Conservation (phyloP, 1,284 basidiomycete genomes). For the Microbotryomycetes sp. region DNA sequence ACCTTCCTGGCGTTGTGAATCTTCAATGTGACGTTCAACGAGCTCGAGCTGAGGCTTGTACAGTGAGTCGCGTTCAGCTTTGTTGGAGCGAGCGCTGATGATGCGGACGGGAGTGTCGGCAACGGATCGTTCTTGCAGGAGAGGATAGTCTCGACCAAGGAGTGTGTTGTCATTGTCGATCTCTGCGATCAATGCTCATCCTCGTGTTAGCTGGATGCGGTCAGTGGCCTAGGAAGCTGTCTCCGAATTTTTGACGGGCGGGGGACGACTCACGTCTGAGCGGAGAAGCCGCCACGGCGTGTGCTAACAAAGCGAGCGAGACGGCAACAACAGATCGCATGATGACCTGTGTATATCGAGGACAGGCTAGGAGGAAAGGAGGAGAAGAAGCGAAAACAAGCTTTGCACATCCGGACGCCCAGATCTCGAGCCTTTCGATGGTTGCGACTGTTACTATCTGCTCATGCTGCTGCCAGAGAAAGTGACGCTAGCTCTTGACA, state of each 20-base stretch:
- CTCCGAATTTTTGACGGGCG: not conserved
- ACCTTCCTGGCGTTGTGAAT: not conserved
- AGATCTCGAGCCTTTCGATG: no score
- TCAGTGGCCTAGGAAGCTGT: no score
- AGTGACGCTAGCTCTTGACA: not conserved
- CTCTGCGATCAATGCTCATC: not conserved
- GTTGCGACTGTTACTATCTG: not conserved
- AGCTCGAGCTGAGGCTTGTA: not conserved
- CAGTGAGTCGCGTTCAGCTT: not conserved
- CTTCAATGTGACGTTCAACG: conserved; percentile 8
- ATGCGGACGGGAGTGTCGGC: not conserved
- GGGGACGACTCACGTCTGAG: not conserved
- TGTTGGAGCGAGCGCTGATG: not conserved
- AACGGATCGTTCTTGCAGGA: not conserved
- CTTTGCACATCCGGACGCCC: no score
- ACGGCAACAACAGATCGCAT: not conserved
- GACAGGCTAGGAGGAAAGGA: not conserved
- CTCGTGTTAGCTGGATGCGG: no score
- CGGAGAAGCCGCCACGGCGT: not conserved
- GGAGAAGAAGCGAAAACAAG: not conserved
- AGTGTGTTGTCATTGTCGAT: not conserved
- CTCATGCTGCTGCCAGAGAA: no score
- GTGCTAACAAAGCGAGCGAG: not conserved
- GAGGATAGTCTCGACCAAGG: conserved; percentile 1
- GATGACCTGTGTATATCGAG: no score